Evolutionary conservation across 2,329 filamentous ascomycete genomes (phyloP).

Genomic region (Colletotrichum trifolii): DNA sequence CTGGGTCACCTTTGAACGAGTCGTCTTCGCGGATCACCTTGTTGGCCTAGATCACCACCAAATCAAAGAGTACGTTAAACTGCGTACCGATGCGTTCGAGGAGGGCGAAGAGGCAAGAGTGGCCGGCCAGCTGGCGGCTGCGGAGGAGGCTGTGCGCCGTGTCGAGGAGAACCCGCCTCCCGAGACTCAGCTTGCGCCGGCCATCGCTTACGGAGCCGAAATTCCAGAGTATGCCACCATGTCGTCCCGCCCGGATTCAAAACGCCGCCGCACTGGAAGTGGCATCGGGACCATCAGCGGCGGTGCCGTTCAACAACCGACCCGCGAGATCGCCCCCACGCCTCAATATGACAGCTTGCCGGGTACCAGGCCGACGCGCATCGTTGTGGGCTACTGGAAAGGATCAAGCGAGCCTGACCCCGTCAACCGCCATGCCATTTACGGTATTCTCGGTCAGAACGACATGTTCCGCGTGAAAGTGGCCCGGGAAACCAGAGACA

Average conservation of each 20-base stretch:
- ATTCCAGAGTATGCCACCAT: slow-evolving; percentile 57
- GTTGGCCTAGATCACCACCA: slow-evolving; percentile 65
- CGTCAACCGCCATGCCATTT: slow-evolving; percentile 69
- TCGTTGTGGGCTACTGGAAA: slow-evolving; percentile 70
- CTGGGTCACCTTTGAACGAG: slow-evolving; percentile 72
- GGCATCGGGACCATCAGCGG: slow-evolving; percentile 48
- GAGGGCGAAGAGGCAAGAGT: slow-evolving; percentile 52
- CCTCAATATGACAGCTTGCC: slow-evolving; percentile 54
- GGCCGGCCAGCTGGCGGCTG: slow-evolving; percentile 54
- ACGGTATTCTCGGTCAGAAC: slow-evolving; percentile 70
- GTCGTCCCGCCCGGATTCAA: slow-evolving; percentile 51
- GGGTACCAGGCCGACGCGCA: slow-evolving; percentile 66
- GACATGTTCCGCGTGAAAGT: slow-evolving; percentile 75
- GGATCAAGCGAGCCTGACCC: slow-evolving; percentile 60
- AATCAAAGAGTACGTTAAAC: slow-evolving; percentile 71
- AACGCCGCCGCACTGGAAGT: slow-evolving; percentile 59
- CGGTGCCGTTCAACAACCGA: slow-evolving; percentile 34
- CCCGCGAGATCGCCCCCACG: slow-evolving; percentile 6
- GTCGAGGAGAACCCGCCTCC: slow-evolving; percentile 55
- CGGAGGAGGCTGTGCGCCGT: slow-evolving; percentile 58
- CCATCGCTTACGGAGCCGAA: slow-evolving; percentile 63
- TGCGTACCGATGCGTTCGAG: slow-evolving; percentile 55
- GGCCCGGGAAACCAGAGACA: slow-evolving; percentile 69
- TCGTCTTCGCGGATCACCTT: slow-evolving; percentile 69
- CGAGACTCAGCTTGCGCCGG: slow-evolving; percentile 54